These are phyloP conservation scores for Beauveria medogensis DNA, from an alignment of 2,329 filamentous ascomycete species.

Conservation along the genomic window DNA sequence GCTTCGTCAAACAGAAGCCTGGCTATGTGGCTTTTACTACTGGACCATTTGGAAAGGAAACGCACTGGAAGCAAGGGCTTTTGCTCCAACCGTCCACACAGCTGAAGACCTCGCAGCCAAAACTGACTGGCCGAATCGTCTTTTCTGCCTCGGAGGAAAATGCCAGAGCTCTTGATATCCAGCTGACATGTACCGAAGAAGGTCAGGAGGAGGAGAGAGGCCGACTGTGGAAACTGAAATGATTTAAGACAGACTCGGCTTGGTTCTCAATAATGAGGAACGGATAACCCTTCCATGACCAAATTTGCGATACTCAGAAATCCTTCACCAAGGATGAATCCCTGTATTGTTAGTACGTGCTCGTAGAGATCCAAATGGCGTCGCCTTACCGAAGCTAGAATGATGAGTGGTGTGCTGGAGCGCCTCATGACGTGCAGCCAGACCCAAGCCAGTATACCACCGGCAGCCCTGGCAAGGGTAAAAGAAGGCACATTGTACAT, in stretches of 20 bases:
- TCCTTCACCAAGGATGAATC: slow-evolving; percentile 87
- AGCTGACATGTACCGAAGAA: slow-evolving; percentile 50
- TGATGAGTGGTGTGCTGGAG: slow-evolving; percentile 69
- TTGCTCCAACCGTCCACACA: slow-evolving; percentile 58
- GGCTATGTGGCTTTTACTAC: slow-evolving; percentile 81
- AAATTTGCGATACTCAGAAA: slow-evolving; percentile 88
- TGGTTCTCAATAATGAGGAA: slow-evolving; percentile 38
- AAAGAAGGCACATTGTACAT: slow-evolving; percentile 99
- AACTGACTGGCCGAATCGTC: slow-evolving; percentile 57
- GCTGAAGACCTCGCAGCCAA: slow-evolving; percentile 39
- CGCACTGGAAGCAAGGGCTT: slow-evolving; percentile 86
- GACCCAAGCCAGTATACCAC: slow-evolving; percentile 67
- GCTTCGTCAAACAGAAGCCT: slow-evolving; percentile 48
- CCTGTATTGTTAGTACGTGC: slow-evolving; percentile 32
- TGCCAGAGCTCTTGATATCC: slow-evolving; percentile 59
- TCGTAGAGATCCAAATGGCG: not conserved
- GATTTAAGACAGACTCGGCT: slow-evolving; percentile 10
- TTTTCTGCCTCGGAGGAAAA: slow-evolving; percentile 64
- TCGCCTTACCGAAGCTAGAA: slow-evolving; percentile 62
- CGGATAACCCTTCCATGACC: slow-evolving; percentile 64
- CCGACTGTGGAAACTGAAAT: slow-evolving; percentile 46
- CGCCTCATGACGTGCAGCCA: slow-evolving; percentile 52
- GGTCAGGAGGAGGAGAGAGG: slow-evolving; percentile 32
- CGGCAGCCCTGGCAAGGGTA: slow-evolving; percentile 78
- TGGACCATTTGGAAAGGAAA: slow-evolving; percentile 65